Base-by-base conservation (phyloP, 2,329 filamentous ascomycete genomes). In the Didymella pinodella region DNA sequence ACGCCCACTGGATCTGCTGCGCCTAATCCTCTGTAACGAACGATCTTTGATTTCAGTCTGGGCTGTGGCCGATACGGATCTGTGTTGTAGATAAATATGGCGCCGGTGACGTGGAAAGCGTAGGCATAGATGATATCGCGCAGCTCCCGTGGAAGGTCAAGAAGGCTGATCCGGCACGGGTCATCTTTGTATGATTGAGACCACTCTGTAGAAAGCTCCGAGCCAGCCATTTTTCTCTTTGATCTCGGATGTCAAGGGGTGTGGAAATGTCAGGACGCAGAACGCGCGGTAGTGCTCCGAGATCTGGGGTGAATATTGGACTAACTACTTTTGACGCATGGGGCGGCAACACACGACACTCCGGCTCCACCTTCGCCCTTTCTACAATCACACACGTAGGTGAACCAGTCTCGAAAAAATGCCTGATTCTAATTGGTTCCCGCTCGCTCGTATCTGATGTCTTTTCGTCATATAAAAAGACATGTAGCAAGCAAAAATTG, bases 71-170 rank as follows among this genome's bases (percentile, higher is more conserved):
- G 50, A 34, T 64, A 66, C 1, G 63, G 57, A 38, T 71, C 59
- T 7, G 49, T 48, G 4, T 64, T 65, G 55, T 71, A 72, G 16
- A 75, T 57, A 50, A 74, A 71, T 12, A 76, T 67, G 1, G 68
- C 69, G 31, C 73, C 73, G 20, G 61, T 28, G 7, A 72, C 64
- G 14, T 59, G 59, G 20, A 72, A 67, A 0, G 66, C 65, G 52
- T 59, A 66, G 2, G 62, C 52, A 49, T 73, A 75, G 25, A 74
- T 57, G 2, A 65, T 29, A 46, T 75, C 70, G 20, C 73, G 58
- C 6, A 76, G 49, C 44, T 76, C 73, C n/a, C 68, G 67, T 2
- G 73, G 72, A 1, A 76, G 64, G 48, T 76, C 72, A 3, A 76
- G 55, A 41, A 76, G 72, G 36, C 71, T 63, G 1, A 64, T 44